Evolutionary conservation across 2,329 filamentous ascomycete genomes (phyloP).

Genomic region (Neurospora sp.): DNA sequence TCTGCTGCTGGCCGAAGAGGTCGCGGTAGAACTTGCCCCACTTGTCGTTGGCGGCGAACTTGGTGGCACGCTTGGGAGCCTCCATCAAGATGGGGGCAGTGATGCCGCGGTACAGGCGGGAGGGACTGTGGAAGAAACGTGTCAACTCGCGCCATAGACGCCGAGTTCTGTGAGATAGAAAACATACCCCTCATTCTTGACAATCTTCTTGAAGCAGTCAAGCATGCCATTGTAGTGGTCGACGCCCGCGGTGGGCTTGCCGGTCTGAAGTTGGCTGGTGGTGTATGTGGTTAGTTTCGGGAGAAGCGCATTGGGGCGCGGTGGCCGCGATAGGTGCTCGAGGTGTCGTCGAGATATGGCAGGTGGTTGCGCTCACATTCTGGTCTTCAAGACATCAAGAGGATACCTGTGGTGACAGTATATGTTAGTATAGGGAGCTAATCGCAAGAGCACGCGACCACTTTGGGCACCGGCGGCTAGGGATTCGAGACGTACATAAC

Average conservation of each 20-base stretch:
- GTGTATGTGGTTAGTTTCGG: constrained; percentile 9
- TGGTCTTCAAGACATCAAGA: constrained; percentile 94
- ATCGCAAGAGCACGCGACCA: constrained; percentile 14
- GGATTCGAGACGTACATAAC: constrained; percentile 55
- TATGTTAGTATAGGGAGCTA: constrained; percentile 9
- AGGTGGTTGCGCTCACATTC: constrained; percentile 26
- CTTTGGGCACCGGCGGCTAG: constrained; percentile 9
- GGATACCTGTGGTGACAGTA: constrained; percentile 65
- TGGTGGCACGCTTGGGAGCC: constrained; percentile 82
- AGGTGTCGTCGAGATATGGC: constrained; percentile 3
- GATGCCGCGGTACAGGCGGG: constrained; percentile 91
- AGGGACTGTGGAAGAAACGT: constrained; percentile 47
- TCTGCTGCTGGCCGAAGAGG: constrained; percentile 72
- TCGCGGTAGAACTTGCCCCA: constrained; percentile 94
- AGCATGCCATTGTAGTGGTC: constrained; percentile 95
- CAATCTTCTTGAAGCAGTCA: constrained; percentile 96
- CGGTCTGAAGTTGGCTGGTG: constrained; percentile 74
- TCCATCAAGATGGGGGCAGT: constrained; percentile 82
- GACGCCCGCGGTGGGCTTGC: constrained; percentile 52
- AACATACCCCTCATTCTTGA: constrained; percentile 82
- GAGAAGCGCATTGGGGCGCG: background rate
- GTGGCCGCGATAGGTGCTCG: constrained; percentile 3
- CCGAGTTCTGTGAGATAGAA: background rate
- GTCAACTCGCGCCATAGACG: constrained; percentile 1
- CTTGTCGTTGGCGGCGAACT: constrained; percentile 97